phyloP scores from a whole-genome alignment of 345 rosid genomes.

The Brassica rapa region DNA sequence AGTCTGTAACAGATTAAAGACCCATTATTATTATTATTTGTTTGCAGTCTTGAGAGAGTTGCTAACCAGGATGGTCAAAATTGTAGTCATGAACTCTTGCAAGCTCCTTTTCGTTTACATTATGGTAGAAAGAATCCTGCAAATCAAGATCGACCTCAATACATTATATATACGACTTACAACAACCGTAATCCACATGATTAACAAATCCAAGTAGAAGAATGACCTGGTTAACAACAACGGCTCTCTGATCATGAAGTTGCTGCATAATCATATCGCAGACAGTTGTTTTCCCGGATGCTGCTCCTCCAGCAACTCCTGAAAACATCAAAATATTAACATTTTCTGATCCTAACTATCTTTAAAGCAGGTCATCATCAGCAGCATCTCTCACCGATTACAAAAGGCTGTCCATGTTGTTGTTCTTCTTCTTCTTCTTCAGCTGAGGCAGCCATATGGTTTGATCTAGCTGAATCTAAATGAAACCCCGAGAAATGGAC shows the following conservation, averaged over 20 bases:
- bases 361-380: neutral
- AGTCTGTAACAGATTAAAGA: neutral
- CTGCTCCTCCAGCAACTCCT: constrained; percentile 98
- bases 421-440: constrained; percentile 42
- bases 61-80: constrained; percentile 98
- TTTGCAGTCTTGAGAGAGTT: neutral
- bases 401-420: constrained; percentile 74
- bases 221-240: constrained; percentile 85
- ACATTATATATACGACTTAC: neutral
- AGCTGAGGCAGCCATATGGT: constrained; percentile 43
- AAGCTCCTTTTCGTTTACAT: constrained; percentile 83
- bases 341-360: neutral
- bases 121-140: constrained; percentile 95
- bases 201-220: neutral
- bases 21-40: no score
- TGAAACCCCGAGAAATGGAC: constrained; percentile 89
- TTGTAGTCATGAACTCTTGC: constrained; percentile 80
- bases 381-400: constrained; percentile 62
- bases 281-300: constrained; percentile 94
- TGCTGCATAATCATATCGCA: constrained; percentile 99
- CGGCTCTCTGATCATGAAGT: constrained; percentile 95
- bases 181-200: neutral
- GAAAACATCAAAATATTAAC: neutral
- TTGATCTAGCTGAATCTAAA: constrained; percentile 42
- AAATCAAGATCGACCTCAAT: constrained; percentile 7